A percentile compares a stretch with the other conserved stretches of the same genome.
Conservation (phyloP, 1,139 yeast genomes). For the Kodamaea fungicola region DNA sequence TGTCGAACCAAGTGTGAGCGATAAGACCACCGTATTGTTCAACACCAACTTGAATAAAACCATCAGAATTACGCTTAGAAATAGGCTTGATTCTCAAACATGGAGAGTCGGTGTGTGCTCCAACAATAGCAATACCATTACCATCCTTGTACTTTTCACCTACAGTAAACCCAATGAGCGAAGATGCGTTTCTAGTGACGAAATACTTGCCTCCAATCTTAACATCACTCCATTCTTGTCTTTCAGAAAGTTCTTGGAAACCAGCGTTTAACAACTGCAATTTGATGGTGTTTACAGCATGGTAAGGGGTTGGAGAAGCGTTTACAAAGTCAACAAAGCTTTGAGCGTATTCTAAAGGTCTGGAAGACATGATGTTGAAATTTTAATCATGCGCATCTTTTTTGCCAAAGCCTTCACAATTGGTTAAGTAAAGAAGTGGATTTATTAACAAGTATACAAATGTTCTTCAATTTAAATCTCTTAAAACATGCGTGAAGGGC, state of each 20-base stretch:
- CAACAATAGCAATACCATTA: conserved; percentile 81
- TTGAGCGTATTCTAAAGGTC: conserved; percentile 37
- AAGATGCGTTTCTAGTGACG: conserved; percentile 83
- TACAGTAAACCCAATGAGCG: conserved; percentile 81
- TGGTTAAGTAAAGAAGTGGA: background rate
- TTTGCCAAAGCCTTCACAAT: background rate
- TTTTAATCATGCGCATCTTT: background rate
- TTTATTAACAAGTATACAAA: too few species aligned
- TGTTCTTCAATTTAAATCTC: too few species aligned
- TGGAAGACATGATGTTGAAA: conserved; percentile 1
- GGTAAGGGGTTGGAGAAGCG: conserved; percentile 91
- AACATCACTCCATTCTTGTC: conserved; percentile 65
- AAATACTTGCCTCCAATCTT: conserved; percentile 63
- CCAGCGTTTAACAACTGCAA: conserved; percentile 55
- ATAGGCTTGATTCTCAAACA: conserved; percentile 87
- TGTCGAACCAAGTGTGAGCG: conserved; percentile 90
- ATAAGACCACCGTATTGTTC: conserved; percentile 95
- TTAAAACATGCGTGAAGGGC: too few species aligned
- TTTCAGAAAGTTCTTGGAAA: conserved; percentile 69
- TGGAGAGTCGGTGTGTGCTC: conserved; percentile 97
- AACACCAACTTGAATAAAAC: conserved; percentile 86
- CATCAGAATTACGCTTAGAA: conserved; percentile 67
- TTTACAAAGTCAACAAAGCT: conserved; percentile 78
- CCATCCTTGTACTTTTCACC: conserved; percentile 78
- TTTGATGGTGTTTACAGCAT: conserved; percentile 73